Evolutionary conservation across 352 stramenopile genomes (phyloP).

Genomic region (Globisporangium paddicum): DNA sequence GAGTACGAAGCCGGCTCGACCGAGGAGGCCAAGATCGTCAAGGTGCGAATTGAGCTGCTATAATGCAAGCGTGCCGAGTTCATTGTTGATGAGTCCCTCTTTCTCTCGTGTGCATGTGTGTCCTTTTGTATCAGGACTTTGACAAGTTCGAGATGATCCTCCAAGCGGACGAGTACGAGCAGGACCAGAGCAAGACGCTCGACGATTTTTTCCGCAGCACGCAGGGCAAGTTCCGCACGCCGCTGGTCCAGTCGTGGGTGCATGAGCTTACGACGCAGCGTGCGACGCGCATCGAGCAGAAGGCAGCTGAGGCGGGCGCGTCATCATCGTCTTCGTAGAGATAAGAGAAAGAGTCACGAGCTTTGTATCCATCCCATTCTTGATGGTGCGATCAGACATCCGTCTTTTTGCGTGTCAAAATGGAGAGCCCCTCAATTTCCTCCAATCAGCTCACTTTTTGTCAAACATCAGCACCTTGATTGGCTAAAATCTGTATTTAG

Average conservation of each 20-base stretch:
- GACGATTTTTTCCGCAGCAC: conserved; percentile 82
- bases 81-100: neutral
- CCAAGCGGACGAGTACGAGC: conserved; percentile 92
- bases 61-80: neutral
- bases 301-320: conserved; percentile 1
- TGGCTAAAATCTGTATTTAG: conserved; percentile 13
- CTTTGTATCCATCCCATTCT: neutral
- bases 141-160: conserved; percentile 96
- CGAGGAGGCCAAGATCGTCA: conserved; percentile 87
- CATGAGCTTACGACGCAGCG: conserved; percentile 58
- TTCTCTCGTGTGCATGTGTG: too few species aligned
- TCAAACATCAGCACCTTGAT: neutral
- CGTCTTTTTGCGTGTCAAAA: conserved; percentile 5
- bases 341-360: neutral
- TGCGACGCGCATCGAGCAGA: conserved; percentile 22
- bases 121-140: conserved; percentile 68
- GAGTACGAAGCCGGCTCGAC: conserved; percentile 86
- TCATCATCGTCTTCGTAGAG: neutral
- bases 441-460: conserved; percentile 6
- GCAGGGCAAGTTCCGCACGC: conserved; percentile 78
- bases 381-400: neutral
- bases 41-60: conserved; percentile 26
- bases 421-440: neutral
- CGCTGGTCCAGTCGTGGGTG: conserved; percentile 75
- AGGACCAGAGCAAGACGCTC: conserved; percentile 47